Base-by-base conservation (phyloP, 2,329 filamentous ascomycete species). In the Neonectria magnoliae region DNA sequence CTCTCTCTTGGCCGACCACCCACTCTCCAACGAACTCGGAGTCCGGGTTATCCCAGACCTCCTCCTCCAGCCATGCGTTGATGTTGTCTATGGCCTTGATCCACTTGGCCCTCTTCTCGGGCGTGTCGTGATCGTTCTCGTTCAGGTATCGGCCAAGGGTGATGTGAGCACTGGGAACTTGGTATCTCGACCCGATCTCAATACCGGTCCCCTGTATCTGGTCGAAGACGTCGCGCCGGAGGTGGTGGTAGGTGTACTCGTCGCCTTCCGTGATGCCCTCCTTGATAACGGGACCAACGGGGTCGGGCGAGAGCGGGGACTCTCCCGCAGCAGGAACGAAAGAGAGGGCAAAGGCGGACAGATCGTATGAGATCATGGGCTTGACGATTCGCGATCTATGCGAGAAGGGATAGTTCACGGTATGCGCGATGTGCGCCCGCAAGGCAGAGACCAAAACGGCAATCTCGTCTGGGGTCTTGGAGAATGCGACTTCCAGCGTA, bases 101-200 rank as follows among this genome's bases (percentile, higher is more conserved):
- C 83, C 94, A 90, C n/a, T 73, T 78, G 71, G 82, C 77, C 70
- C 94, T 85, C 76, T 87, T 88, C 62, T 82, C 82, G 1, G 82
- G 81, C 8, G 84, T 85, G 41, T 85, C 83, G 72, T 90, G 87
- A 68, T 94, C 93, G 13, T 84, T 81, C 44, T 88, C 85, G 10
- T 84, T 85, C 47, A 97, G 85, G 76, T 96, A 98, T 4, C 95
- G 85, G 0, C 88, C 94, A 62, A 98, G 87, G 0, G 95, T 98
- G 74, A 98, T 87, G 81, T 98, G 95, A 16, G 93, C 93, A 51
- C 92, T 95, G 2, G 94, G 94, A 2, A 97, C 93, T 25, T 94
- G 90, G 76, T 98, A 98, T 62, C 95, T 85, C 57, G 92, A 93
- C 22, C 85, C 90, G 36, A 97, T 85, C 16, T 85, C 80, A n/a